Conservation (phyloP, 2,329 filamentous ascomycete genomes). For the Parasarocladium wereldwijsianum region DNA sequence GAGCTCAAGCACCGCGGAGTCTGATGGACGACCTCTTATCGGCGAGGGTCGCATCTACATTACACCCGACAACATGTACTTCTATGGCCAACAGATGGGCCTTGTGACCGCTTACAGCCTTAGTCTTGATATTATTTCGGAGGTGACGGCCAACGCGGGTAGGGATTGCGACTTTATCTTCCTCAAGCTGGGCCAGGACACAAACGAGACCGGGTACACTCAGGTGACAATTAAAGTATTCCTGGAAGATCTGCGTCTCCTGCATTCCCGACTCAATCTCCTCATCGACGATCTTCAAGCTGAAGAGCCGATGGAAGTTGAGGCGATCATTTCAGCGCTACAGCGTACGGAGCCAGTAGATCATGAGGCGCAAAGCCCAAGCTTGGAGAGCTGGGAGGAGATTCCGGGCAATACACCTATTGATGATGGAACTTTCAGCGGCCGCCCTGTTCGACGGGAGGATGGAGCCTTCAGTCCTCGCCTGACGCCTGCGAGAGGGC, state of each 20-base stretch:
- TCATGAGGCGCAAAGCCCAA: conserved; percentile 47
- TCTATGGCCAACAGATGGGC: conserved; percentile 91
- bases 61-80: conserved; percentile 78
- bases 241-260: conserved; percentile 68
- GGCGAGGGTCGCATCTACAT: conserved; percentile 69
- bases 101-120: conserved; percentile 73
- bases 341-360: conserved; percentile 58
- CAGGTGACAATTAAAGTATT: conserved; percentile 85
- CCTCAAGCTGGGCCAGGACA: conserved; percentile 55
- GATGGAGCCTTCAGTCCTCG: conserved; percentile 17
- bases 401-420: conserved; percentile 48
- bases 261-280: conserved; percentile 74
- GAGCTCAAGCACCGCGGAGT: conserved; percentile 29
- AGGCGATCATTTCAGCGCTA: conserved; percentile 57
- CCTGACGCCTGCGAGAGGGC: conserved; percentile 18
- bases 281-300: conserved; percentile 68
- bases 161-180: conserved; percentile 89
- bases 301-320: conserved; percentile 51
- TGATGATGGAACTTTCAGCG: conserved; percentile 30
- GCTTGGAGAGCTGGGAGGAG: conserved; percentile 85
- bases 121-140: conserved; percentile 60
- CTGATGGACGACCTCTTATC: conserved; percentile 31
- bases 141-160: conserved; percentile 80
- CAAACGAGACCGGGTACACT: conserved; percentile 47
- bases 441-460: conserved; percentile 16